A percentile compares a stretch with the other conserved stretches of the same genome.
These are phyloP conservation scores for Cladobotryum mycophilum DNA, from an alignment of 2,329 filamentous ascomycete species.

Conservation along the genomic window DNA sequence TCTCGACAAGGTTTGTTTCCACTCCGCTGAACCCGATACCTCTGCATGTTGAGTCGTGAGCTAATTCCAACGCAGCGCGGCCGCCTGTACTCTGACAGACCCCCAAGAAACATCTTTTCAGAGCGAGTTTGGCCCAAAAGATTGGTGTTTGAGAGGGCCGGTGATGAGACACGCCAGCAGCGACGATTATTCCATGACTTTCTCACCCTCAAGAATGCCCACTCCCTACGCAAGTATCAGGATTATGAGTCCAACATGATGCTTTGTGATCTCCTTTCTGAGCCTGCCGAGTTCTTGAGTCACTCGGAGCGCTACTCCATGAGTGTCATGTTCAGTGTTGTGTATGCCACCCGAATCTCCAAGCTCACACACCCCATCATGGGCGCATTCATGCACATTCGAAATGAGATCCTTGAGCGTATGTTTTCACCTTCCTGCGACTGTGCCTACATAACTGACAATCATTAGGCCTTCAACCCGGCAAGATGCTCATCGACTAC, in stretches of 20 bases:
- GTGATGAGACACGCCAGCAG: not conserved
- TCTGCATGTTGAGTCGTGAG: not conserved
- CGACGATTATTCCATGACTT: not conserved
- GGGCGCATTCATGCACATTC: not conserved
- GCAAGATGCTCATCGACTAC: constrained; percentile 5
- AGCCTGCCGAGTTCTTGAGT: not conserved
- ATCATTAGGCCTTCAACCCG: constrained; percentile 1
- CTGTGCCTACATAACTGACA: not conserved
- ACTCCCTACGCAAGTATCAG: not conserved
- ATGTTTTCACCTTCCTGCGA: not conserved
- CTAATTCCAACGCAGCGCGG: not conserved
- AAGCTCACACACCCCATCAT: constrained; percentile 3
- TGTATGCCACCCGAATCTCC: constrained; percentile 1
- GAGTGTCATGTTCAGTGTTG: constrained; percentile 9
- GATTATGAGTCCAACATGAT: constrained; percentile 1
- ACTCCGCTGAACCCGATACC: not conserved
- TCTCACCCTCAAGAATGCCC: not conserved
- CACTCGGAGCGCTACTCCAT: not conserved
- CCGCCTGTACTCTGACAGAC: not conserved
- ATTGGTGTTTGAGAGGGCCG: not conserved
- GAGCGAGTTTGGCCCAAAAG: not conserved
- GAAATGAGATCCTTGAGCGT: not conserved
- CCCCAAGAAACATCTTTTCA: not conserved
- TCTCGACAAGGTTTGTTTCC: not conserved
- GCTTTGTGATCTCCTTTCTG: not conserved